These are phyloP conservation scores for Meredithiella fracta DNA, from an alignment of 2,329 filamentous ascomycete species.

Conservation along the genomic window DNA sequence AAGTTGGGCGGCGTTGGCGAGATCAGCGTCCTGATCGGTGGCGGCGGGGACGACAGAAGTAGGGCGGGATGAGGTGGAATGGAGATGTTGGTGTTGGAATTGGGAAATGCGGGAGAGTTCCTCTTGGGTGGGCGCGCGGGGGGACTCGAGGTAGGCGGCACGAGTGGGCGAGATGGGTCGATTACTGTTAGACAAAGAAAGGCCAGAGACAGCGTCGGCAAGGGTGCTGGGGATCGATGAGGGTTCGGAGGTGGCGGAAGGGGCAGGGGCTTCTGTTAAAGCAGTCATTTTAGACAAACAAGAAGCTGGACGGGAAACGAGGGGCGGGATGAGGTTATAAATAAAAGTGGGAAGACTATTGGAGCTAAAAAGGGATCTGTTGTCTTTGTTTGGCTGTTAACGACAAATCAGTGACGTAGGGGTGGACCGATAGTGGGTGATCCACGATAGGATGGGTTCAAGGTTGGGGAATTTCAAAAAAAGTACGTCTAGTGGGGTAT, in stretches of 20 bases:
- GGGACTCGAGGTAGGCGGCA: constrained; percentile 34
- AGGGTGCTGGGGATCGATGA: neutral
- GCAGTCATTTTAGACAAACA: neutral
- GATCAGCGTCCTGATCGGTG: constrained; percentile 2
- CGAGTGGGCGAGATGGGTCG: neutral
- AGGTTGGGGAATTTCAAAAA: neutral
- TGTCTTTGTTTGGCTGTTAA: neutral
- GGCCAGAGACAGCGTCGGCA: constrained; percentile 1
- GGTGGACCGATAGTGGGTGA: neutral
- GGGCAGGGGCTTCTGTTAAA: neutral
- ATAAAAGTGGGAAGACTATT: neutral
- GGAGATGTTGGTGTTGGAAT: constrained; percentile 28
- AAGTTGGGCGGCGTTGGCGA: constrained; percentile 33
- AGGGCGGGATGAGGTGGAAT: neutral
- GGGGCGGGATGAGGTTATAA: neutral
- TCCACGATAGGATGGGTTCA: neutral
- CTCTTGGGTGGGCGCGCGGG: constrained; percentile 29
- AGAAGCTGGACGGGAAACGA: neutral
- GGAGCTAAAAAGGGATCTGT: too few relatives aligned
- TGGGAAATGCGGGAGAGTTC: constrained; percentile 33
- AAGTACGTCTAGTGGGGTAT: neutral
- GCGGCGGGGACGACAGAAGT: neutral
- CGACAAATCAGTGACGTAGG: constrained; percentile 2
- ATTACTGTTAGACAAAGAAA: neutral
- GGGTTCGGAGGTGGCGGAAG: neutral